Conservation (phyloP, 208 protist species). For the Trypanosoma rangeli region DNA sequence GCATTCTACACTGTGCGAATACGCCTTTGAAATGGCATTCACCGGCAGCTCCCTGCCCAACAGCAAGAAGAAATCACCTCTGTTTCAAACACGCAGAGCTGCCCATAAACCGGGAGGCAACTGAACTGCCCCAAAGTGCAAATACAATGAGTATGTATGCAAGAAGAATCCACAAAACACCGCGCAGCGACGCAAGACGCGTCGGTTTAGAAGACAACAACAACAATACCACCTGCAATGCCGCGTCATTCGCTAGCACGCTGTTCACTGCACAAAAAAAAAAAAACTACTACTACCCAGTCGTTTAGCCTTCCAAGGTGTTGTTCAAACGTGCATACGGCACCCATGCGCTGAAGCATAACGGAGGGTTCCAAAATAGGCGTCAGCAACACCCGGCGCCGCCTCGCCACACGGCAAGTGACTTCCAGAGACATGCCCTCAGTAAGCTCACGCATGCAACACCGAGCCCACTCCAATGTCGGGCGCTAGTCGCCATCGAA, state of each 20-base stretch:
- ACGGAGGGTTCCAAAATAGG: slow-evolving; percentile 51
- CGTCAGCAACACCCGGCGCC: slow-evolving; percentile 17
- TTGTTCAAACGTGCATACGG: slow-evolving; percentile 41
- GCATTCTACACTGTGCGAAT: slow-evolving; percentile 96
- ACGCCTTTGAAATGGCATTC: slow-evolving; percentile 95
- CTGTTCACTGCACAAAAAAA: slow-evolving; percentile 94
- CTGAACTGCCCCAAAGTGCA: slow-evolving; percentile 93
- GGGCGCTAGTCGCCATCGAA: slow-evolving; percentile 93
- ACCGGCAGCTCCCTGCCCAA: slow-evolving; percentile 92
- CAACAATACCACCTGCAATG: slow-evolving; percentile 78
- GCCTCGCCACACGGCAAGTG: slow-evolving; percentile 31
- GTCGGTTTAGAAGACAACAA: slow-evolving; percentile 63
- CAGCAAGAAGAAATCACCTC: slow-evolving; percentile 97
- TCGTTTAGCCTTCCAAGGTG: slow-evolving; percentile 92
- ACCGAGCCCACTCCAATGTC: slow-evolving; percentile 92
- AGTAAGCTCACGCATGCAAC: slow-evolving; percentile 83
- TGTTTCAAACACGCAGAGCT: slow-evolving; percentile 95
- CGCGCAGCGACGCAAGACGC: slow-evolving; percentile 29
- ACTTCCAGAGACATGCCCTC: slow-evolving; percentile 41
- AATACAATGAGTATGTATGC: slow-evolving; percentile 76
- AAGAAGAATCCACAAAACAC: slow-evolving; percentile 71
- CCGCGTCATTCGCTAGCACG: slow-evolving; percentile 90
- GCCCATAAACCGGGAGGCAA: slow-evolving; percentile 95
- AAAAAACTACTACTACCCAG: slow-evolving; percentile 92
- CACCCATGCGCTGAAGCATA: slow-evolving; percentile 44